Conservation (phyloP, 2,329 filamentous ascomycete genomes). For the Albophoma yamanashiensis region DNA sequence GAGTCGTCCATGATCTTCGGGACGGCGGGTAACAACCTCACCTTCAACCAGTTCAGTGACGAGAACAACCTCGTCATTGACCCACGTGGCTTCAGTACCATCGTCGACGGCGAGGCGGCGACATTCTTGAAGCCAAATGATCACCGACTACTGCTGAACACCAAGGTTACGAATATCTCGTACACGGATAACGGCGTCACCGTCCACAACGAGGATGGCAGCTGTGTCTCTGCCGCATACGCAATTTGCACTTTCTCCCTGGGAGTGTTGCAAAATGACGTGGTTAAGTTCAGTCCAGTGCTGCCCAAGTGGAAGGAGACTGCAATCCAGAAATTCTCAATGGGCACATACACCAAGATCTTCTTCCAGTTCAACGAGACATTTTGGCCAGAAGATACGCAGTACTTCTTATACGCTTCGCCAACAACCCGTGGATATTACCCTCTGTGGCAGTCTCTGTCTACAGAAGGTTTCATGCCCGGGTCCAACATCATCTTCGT, state of each 20-base stretch:
- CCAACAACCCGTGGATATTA: constrained; percentile 29
- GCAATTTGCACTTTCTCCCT: constrained; percentile 59
- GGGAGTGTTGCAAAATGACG: constrained; percentile 54
- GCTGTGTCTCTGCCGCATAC: constrained; percentile 47
- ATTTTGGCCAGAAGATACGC: constrained; percentile 44
- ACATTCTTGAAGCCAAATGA: constrained; percentile 48
- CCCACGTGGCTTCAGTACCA: constrained; percentile 47
- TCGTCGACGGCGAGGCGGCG: constrained; percentile 44
- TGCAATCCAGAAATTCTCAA: constrained; percentile 52
- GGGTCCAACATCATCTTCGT: constrained; percentile 56
- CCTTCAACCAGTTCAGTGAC: constrained; percentile 51
- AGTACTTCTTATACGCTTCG: constrained; percentile 36
- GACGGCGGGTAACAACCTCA: constrained; percentile 45
- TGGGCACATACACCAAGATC: constrained; percentile 66
- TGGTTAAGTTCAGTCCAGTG: constrained; percentile 44
- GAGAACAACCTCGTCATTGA: constrained; percentile 52
- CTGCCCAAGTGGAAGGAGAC: constrained; percentile 55
- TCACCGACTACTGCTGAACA: constrained; percentile 45
- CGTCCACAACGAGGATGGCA: constrained; percentile 40
- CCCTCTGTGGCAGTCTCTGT: constrained; percentile 55
- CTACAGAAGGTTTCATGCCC: constrained; percentile 43
- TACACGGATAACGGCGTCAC: constrained; percentile 43
- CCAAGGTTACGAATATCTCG: constrained; percentile 41
- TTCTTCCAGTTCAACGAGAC: constrained; percentile 58
- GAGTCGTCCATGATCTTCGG: constrained; percentile 44